phyloP scores from a whole-genome alignment of 768 basidiomycete genomes.

The Pulveroboletus ravenelii region DNA sequence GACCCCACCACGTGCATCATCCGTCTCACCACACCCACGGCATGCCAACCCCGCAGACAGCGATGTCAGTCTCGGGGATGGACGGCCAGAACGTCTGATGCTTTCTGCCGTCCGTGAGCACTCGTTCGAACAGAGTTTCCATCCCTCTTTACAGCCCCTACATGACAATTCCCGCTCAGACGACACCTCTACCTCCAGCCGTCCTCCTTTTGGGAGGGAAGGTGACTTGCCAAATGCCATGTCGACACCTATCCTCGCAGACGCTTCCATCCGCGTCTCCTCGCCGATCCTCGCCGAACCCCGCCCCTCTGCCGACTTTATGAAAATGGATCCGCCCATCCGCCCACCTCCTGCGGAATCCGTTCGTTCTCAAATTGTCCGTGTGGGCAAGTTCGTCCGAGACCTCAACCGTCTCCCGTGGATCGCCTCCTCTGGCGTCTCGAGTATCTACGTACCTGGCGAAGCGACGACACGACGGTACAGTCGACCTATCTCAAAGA shows the following conservation, averaged over 20 bases:
- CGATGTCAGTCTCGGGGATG: constrained; percentile 18
- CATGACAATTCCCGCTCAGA: constrained; percentile 20
- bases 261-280: constrained; percentile 22
- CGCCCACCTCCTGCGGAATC: constrained; percentile 36
- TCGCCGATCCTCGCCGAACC: constrained; percentile 41
- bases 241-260: constrained; percentile 27
- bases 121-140: constrained; percentile 15
- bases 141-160: constrained; percentile 10
- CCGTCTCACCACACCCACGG: constrained; percentile 21
- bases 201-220: constrained; percentile 19
- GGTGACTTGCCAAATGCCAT: constrained; percentile 26
- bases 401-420: constrained; percentile 43
- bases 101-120: constrained; percentile 24
- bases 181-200: constrained; percentile 22
- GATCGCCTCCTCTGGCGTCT: constrained; percentile 42
- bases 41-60: constrained; percentile 14
- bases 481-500: constrained; percentile 25
- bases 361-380: constrained; percentile 33
- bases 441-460: constrained; percentile 45
- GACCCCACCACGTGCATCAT: constrained; percentile 22
- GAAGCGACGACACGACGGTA: constrained; percentile 26
- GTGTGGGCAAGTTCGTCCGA: constrained; percentile 34
- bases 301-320: constrained; percentile 42
- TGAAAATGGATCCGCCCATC: constrained; percentile 44
- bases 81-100: constrained; percentile 23